Evolutionary conservation across 2,329 filamentous ascomycete genomes (phyloP), one percentile per base, ranked within the genome.

Genomic region (Aspergillus terreus): DNA sequence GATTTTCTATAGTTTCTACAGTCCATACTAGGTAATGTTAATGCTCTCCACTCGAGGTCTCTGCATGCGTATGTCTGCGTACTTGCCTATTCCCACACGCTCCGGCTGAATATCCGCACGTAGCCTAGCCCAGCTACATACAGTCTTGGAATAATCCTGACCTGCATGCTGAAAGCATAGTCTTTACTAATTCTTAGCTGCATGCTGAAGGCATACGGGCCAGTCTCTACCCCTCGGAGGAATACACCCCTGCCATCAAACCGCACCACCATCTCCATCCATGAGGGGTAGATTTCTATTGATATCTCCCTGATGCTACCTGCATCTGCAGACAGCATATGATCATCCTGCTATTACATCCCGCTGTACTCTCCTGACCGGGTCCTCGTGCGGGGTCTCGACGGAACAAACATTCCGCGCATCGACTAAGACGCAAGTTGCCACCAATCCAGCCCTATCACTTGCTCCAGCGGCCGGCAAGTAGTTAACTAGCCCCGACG

Each of bases 351-450:
- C 12, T 19, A 10, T 41, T 19, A 19, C 19, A 19, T 40, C 41
- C n/a, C 23, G 6, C 11, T 19, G 10, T 23, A 12, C 15, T 11
- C 19, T 21, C 11, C 15, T 30, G 6, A 10, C 44, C 17, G 10
- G 44, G 44, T 46, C 30, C 44, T 47, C 46, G 46, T 47, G 46
- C 46, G 46, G 46, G 46, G 46, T 47, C 36, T 9, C n/a, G 6
- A 6, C 23, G 5, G 23, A 9, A 38, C 6, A 7, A 41, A 15
- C 45, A 15, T n/a, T 38, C 19, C 38, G 10, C n/a, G 14, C 19
- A 23, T 23, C 14, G 30, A 38, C 35, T 38, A 38, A 38, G 33
- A 25, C 23, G 10, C 14, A 23, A 21, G n/a, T 19, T 23, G 19
- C 45, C 42, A 44, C 42, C 42, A 17, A 23, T 23, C 14, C 14